phyloP scores from a whole-genome alignment of 2,329 filamentous ascomycete genomes.

The Fusarium zealandicum region DNA sequence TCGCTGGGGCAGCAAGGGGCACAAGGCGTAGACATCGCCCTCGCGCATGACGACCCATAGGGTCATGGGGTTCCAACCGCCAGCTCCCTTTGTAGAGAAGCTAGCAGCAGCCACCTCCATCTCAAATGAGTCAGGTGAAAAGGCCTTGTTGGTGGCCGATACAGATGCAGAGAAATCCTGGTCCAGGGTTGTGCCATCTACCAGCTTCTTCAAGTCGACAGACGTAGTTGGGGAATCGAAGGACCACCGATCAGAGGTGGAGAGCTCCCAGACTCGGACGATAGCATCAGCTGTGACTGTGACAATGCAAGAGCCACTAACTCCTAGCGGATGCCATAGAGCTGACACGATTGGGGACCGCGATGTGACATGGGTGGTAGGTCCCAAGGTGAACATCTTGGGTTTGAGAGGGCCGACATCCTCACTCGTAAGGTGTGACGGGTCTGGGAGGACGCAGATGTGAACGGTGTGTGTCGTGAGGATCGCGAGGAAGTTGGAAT shows the following conservation, averaged over 20 bases:
- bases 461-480: slow-evolving; percentile 88
- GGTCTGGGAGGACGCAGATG: slow-evolving; percentile 83
- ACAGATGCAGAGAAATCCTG: slow-evolving; percentile 83
- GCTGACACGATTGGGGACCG: slow-evolving; percentile 81
- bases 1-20: slow-evolving; percentile 84
- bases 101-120: slow-evolving; percentile 93
- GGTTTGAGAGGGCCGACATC: slow-evolving; percentile 76
- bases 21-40: slow-evolving; percentile 92
- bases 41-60: slow-evolving; percentile 96
- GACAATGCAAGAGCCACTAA: slow-evolving; percentile 80
- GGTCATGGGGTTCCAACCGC: slow-evolving; percentile 95
- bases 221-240: slow-evolving; percentile 85
- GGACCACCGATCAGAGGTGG: slow-evolving; percentile 82
- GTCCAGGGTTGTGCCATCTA: slow-evolving; percentile 80
- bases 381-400: slow-evolving; percentile 90
- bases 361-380: slow-evolving; percentile 88
- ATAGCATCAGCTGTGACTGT: slow-evolving; percentile 89
- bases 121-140: slow-evolving; percentile 87
- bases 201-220: slow-evolving; percentile 87
- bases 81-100: slow-evolving; percentile 72
- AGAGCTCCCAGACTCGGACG: slow-evolving; percentile 89
- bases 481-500: slow-evolving; percentile 82
- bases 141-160: slow-evolving; percentile 77
- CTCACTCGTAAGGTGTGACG: slow-evolving; percentile 74
- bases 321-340: slow-evolving; percentile 91